phyloP scores from a whole-genome alignment of 2,329 filamentous ascomycete genomes.

The Alternaria hordeiaustralica region DNA sequence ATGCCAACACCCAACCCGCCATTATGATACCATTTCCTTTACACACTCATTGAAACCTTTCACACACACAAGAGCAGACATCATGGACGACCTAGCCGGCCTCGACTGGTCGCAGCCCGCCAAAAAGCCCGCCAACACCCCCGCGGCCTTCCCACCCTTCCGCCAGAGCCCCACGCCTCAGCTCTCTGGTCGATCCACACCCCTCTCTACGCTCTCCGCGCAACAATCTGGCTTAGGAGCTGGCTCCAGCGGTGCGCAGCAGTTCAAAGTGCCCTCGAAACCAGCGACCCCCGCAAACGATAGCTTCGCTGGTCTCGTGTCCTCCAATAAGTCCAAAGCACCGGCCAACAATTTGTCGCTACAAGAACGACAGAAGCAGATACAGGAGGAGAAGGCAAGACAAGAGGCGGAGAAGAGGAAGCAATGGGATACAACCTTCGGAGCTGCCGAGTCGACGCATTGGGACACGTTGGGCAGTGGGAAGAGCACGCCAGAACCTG shows the following conservation, averaged over 20 bases:
- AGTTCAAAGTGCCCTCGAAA: constrained; percentile 59
- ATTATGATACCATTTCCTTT: constrained; percentile 32
- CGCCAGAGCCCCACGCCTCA: constrained; percentile 48
- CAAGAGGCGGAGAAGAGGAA: constrained; percentile 77
- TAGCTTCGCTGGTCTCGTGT: constrained; percentile 79
- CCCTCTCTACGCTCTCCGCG: constrained; percentile 44
- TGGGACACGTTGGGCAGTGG: constrained; percentile 74
- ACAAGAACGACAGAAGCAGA: constrained; percentile 68
- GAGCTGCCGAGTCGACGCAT: constrained; percentile 69
- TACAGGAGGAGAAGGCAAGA: constrained; percentile 78
- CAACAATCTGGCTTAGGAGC: constrained; percentile 50
- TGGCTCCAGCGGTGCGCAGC: constrained; percentile 43
- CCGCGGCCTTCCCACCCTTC: constrained; percentile 43
- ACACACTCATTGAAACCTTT: constrained; percentile 9
- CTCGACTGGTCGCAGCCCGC: constrained; percentile 55
- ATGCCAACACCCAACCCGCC: constrained; percentile 5
- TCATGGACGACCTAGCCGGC: constrained; percentile 58
- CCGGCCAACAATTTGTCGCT: constrained; percentile 72
- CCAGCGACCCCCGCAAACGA: constrained; percentile 63
- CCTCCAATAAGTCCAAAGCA: constrained; percentile 64
- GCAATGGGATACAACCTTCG: constrained; percentile 78
- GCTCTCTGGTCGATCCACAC: constrained; percentile 50
- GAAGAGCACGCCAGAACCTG: constrained; percentile 56
- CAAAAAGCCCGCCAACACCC: constrained; percentile 36
- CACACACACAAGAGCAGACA: constrained; percentile 37